These are phyloP conservation scores for Pleurotus eryngii DNA, from an alignment of 768 basidiomycete species.

Conservation along the genomic window DNA sequence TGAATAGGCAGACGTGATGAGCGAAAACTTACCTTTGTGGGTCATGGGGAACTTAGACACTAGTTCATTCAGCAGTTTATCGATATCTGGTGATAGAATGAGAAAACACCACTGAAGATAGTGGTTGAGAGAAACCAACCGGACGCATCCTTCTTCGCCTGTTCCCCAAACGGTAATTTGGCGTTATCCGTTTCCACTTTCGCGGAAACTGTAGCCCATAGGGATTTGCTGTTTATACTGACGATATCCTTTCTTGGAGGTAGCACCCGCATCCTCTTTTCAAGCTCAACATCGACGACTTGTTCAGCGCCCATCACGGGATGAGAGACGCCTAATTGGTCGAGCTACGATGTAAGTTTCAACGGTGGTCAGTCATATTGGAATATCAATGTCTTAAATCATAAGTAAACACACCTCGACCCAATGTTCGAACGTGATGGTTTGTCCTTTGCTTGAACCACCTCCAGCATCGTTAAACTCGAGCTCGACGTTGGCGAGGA, in stretches of 20 bases:
- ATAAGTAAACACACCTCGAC: conserved; percentile 31
- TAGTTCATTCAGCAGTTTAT: conserved; percentile 25
- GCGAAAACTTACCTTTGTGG: conserved; percentile 27
- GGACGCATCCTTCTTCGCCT: too few species aligned
- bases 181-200: not conserved
- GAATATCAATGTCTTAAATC: too few species aligned
- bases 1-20: not conserved
- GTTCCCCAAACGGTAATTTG: too few species aligned
- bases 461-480: conserved; percentile 34
- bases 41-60: conserved; percentile 41
- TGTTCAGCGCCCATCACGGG: conserved; percentile 45
- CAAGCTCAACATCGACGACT: conserved; percentile 49
- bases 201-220: conserved; percentile 30
- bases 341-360: conserved; percentile 31
- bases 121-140: too few species aligned
- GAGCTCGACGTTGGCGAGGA: conserved; percentile 45
- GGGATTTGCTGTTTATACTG: conserved; percentile 28
- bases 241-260: conserved; percentile 28
- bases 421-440: conserved; percentile 45
- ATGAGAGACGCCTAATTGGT: conserved; percentile 29
- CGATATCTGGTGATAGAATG: not conserved
- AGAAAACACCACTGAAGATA: too few species aligned
- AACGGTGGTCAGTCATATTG: not conserved
- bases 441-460: conserved; percentile 11
- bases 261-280: conserved; percentile 40